Percentiles rank a stretch among this genome's conserved stretches.
phyloP scores from a whole-genome alignment of 257 asterid species.

The Paulownia fortunei region DNA sequence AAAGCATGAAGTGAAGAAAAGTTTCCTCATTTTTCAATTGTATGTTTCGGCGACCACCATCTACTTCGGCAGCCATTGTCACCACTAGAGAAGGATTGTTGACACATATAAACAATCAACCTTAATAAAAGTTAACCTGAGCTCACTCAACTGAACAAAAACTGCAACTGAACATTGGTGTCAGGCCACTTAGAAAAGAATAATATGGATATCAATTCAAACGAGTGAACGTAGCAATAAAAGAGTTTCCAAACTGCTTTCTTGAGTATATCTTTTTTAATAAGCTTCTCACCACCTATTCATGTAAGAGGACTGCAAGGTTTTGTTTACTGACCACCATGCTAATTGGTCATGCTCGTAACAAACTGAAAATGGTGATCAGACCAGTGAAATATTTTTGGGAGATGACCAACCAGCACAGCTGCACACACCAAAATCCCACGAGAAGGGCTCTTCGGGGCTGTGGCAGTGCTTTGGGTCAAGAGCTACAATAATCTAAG shows the following conservation, averaged over 20 bases:
- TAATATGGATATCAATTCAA: neutral
- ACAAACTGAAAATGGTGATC: too few species aligned
- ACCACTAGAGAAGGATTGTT: conserved; percentile 7
- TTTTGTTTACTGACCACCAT: too few species aligned
- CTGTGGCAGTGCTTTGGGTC: too few species aligned
- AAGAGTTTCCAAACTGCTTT: neutral
- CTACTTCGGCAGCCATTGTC: neutral
- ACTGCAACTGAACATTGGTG: neutral
- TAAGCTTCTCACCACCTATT: too few species aligned
- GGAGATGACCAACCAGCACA: too few species aligned
- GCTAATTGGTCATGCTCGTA: too few species aligned
- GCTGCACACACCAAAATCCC: too few species aligned
- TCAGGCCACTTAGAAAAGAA: neutral
- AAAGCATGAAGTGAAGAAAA: neutral
- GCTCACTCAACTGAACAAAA: neutral
- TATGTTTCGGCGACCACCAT: neutral
- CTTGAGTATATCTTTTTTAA: neutral
- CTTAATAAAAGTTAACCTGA: neutral
- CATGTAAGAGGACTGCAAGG: too few species aligned
- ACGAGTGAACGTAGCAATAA: neutral
- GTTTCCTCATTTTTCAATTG: neutral
- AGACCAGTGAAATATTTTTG: too few species aligned
- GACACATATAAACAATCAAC: neutral
- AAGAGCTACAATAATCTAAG: too few species aligned
- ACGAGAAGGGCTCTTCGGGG: too few species aligned